A percentile compares a stretch with the other conserved stretches of the same genome.
Evolutionary conservation across 2,329 filamentous ascomycete species (phyloP).

Genomic region (Sphaerulina vaccinii): DNA sequence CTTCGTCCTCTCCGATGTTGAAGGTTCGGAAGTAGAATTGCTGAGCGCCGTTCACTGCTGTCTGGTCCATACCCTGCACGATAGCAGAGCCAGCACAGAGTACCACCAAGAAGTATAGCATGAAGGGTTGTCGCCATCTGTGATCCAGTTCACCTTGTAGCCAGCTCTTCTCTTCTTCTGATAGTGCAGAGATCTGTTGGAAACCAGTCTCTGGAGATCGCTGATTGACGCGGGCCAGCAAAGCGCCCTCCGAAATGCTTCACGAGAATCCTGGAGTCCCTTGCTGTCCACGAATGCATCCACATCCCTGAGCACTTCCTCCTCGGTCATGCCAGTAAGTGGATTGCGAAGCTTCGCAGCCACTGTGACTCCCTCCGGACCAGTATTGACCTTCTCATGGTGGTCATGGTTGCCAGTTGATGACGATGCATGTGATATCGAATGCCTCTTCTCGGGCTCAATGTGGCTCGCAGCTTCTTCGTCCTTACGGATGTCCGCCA

Average conservation of each 20-base stretch:
- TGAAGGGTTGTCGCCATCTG: constrained; percentile 69
- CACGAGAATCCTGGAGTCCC: constrained; percentile 26
- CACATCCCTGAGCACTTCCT: constrained; percentile 30
- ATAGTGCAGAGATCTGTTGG: constrained; percentile 46
- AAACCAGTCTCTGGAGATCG: constrained; percentile 25
- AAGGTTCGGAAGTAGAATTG: constrained; percentile 33
- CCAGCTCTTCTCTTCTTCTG: constrained; percentile 56
- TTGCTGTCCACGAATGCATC: constrained; percentile 28
- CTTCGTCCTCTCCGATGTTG: constrained; percentile 26
- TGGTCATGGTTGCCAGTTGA: constrained; percentile 16
- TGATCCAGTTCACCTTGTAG: constrained; percentile 62
- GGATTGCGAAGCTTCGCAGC: constrained; percentile 31
- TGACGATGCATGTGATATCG: constrained; percentile 18
- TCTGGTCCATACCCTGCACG: constrained; percentile 53
- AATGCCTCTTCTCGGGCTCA: constrained; percentile 19
- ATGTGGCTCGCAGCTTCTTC: constrained; percentile 17
- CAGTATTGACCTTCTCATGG: constrained; percentile 15
- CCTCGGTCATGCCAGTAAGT: constrained; percentile 32
- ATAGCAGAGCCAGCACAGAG: constrained; percentile 57
- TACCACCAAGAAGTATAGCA: constrained; percentile 57
- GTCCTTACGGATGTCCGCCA: constrained; percentile 15
- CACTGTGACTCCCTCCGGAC: constrained; percentile 21
- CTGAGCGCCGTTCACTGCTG: constrained; percentile 46
- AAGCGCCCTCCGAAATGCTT: constrained; percentile 28
- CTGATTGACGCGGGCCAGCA: constrained; percentile 31